Evolutionary conservation across 176 grass and related monocot genomes (phyloP).

Genomic region (Saccharum spontaneum): DNA sequence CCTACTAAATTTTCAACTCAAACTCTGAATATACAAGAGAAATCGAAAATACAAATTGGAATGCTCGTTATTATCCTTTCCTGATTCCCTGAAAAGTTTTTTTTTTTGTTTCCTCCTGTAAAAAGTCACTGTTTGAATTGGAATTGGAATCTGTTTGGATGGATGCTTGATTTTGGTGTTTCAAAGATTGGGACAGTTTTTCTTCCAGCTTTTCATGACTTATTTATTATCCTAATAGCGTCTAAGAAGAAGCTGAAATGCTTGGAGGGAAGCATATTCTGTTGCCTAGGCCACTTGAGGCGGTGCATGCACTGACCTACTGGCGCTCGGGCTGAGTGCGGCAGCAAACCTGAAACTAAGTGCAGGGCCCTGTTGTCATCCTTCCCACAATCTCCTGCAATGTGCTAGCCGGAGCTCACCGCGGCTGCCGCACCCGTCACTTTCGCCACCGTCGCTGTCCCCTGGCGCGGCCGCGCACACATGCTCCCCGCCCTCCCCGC

Average conservation of each 20-base stretch:
- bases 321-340: conserved; percentile 8
- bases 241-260: neutral
- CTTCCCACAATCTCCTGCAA: neutral
- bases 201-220: neutral
- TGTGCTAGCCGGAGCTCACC: conserved; percentile 38
- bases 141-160: neutral
- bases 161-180: neutral
- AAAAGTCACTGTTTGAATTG: neutral
- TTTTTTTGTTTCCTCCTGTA: neutral
- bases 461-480: conserved; percentile 9
- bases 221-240: neutral
- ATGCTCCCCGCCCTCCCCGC: neutral
- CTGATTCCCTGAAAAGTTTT: neutral
- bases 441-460: conserved; percentile 38
- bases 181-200: neutral
- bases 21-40: neutral
- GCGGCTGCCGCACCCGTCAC: neutral
- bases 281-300: neutral
- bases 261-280: neutral
- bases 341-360: conserved; percentile 13
- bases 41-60: neutral
- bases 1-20: neutral
- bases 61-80: neutral
- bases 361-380: neutral
- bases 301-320: neutral